Evolutionary conservation across 2,329 filamentous ascomycete species (phyloP).

Genomic region (Leptographium galeiforme): DNA sequence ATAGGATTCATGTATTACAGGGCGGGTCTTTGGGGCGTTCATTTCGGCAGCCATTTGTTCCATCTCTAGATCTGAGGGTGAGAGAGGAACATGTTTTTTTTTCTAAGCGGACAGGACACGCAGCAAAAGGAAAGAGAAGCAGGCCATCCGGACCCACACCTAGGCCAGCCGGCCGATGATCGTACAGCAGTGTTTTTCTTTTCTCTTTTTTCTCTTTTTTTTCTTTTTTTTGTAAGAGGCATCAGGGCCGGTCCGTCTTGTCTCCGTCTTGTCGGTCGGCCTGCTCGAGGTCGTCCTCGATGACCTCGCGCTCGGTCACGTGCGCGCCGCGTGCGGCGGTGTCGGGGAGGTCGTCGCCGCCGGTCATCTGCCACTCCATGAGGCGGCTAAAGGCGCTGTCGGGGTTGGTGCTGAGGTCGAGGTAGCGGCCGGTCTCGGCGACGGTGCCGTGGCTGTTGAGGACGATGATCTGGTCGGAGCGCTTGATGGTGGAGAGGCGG

Average conservation of each 20-base stretch:
- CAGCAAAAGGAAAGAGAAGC: not conserved
- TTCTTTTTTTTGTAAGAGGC: too few relatives aligned
- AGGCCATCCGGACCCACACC: not conserved
- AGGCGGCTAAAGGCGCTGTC: slow-evolving; percentile 82
- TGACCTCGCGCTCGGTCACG: slow-evolving; percentile 38
- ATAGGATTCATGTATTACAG: not conserved
- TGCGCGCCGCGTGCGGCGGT: slow-evolving; percentile 23
- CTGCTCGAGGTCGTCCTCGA: slow-evolving; percentile 34
- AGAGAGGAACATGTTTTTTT: too few relatives aligned
- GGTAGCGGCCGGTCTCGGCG: slow-evolving; percentile 79
- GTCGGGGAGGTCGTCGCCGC: slow-evolving; percentile 41
- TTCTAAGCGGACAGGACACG: not conserved
- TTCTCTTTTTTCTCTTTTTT: too few relatives aligned
- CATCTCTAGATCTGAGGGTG: too few relatives aligned
- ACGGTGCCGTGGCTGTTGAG: slow-evolving; percentile 77
- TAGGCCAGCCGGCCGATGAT: not conserved
- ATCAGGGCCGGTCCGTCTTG: not conserved
- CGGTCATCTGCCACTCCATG: slow-evolving; percentile 98
- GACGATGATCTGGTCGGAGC: slow-evolving; percentile 88
- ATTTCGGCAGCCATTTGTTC: not conserved
- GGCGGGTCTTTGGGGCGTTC: not conserved
- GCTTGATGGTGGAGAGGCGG: slow-evolving; percentile 88
- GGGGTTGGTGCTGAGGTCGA: slow-evolving; percentile 56
- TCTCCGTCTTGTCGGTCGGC: slow-evolving; percentile 19
- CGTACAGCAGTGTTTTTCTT: not conserved